These are phyloP conservation scores for Fusarium oligoseptatum DNA, from an alignment of 2,329 filamentous ascomycete genomes.

Conservation along the genomic window DNA sequence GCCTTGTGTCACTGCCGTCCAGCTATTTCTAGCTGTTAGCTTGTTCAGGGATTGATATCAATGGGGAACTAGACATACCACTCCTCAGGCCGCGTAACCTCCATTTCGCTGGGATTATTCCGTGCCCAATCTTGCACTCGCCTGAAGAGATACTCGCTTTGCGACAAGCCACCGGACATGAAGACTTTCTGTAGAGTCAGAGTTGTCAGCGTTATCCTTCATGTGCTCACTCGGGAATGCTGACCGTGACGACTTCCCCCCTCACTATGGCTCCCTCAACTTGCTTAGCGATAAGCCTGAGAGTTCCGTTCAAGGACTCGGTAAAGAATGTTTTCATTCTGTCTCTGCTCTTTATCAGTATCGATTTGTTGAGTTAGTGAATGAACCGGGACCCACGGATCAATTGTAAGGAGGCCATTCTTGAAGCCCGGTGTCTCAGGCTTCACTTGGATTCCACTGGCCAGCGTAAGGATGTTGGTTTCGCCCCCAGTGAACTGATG, in stretches of 20 bases:
- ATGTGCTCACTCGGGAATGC: background rate
- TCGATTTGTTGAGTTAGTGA: background rate
- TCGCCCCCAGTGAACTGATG: constrained; percentile 1
- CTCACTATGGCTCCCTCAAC: background rate
- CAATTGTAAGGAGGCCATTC: constrained; percentile 9
- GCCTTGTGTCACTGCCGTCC: constrained; percentile 5
- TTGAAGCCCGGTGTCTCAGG: background rate
- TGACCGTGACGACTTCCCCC: background rate
- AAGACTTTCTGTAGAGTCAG: background rate
- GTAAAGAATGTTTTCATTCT: background rate
- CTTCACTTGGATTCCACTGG: constrained; percentile 7
- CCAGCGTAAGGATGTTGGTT: background rate
- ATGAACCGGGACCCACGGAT: background rate
- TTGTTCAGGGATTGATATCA: background rate
- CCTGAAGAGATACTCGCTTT: constrained; percentile 6
- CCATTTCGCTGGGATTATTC: background rate
- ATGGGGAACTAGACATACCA: background rate
- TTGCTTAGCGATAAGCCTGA: constrained; percentile 9
- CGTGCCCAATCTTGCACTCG: background rate
- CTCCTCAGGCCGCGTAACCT: constrained; percentile 3
- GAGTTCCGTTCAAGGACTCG: background rate
- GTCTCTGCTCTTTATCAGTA: background rate
- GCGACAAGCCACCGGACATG: constrained; percentile 7
- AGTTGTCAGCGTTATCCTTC: background rate
- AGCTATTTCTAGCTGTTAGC: background rate